phyloP scores from a whole-genome alignment of 164 flowering plant species.

The Tinospora cordifolia region DNA sequence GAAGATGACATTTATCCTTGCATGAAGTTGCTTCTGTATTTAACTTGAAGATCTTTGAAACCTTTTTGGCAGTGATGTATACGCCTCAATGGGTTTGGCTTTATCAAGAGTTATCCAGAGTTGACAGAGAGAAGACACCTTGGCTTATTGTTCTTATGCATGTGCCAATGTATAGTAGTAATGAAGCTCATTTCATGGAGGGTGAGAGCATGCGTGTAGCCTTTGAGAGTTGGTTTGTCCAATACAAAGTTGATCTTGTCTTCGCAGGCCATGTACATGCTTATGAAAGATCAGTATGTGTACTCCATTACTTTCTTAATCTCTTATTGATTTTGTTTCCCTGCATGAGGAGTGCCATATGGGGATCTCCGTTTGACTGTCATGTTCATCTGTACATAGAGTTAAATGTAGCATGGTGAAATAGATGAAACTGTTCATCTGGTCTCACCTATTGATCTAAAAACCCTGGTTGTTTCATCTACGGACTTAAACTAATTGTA shows the following conservation, averaged over 20 bases:
- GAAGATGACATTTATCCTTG: background rate
- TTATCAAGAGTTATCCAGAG: conserved; percentile 47
- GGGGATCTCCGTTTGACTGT: too few species aligned
- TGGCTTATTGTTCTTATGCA: conserved; percentile 98
- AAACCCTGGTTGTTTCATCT: too few species aligned
- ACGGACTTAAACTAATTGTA: too few species aligned
- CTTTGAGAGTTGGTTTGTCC: conserved; percentile 69
- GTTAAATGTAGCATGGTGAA: conserved; percentile 12
- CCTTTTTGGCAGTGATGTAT: conserved; percentile 58
- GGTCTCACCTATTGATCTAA: too few species aligned
- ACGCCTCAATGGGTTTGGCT: conserved; percentile 89
- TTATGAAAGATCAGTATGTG: conserved; percentile 79
- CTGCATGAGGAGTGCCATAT: background rate
- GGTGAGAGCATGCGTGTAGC: conserved; percentile 90
- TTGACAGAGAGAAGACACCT: conserved; percentile 85
- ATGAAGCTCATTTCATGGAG: conserved; percentile 85
- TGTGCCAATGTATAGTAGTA: conserved; percentile 75
- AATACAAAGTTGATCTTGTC: conserved; percentile 59
- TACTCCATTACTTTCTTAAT: background rate
- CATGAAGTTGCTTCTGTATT: background rate
- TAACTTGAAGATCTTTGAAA: conserved; percentile 5
- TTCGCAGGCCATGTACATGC: conserved; percentile 91
- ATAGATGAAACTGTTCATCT: conserved; percentile 42
- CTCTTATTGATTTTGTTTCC: background rate
- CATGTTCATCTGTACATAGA: too few species aligned